phyloP scores from a whole-genome alignment of 768 basidiomycete species.

The Suillus clintonianus region DNA sequence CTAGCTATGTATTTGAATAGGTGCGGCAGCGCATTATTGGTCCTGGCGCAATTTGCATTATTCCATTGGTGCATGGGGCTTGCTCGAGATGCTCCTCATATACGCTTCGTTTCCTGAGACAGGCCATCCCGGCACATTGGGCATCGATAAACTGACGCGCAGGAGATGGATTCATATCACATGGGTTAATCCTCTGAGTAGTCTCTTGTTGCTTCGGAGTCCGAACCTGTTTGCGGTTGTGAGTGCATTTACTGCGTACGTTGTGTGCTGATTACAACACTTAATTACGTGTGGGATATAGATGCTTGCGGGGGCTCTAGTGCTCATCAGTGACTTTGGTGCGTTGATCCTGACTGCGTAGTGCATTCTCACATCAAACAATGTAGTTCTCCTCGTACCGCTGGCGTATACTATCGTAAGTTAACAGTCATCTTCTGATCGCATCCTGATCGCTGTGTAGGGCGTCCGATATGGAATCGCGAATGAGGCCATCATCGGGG shows the following conservation, averaged over 20 bases:
- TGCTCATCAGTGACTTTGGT: conserved; percentile 30
- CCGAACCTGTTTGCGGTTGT: conserved; percentile 31
- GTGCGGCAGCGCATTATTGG: conserved; percentile 49
- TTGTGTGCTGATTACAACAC: neutral
- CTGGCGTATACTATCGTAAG: conserved; percentile 68
- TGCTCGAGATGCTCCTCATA: conserved; percentile 28
- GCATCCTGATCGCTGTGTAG: conserved; percentile 31
- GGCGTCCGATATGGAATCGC: conserved; percentile 40
- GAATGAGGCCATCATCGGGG: conserved; percentile 23
- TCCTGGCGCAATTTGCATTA: conserved; percentile 62
- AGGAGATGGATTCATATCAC: conserved; percentile 12
- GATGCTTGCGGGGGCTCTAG: conserved; percentile 43
- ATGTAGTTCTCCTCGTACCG: conserved; percentile 51
- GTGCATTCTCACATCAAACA: neutral
- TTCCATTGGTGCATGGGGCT: conserved; percentile 40
- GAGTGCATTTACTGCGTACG: conserved; percentile 2
- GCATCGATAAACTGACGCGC: conserved; percentile 24
- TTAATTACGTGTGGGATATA: conserved; percentile 20
- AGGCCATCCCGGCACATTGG: conserved; percentile 32
- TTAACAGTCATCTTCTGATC: neutral
- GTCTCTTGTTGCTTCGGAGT: conserved; percentile 28
- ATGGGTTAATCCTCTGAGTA: conserved; percentile 34
- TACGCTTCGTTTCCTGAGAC: conserved; percentile 34
- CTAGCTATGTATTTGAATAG: conserved; percentile 18
- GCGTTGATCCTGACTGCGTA: conserved; percentile 25